Evolutionary conservation across 2,329 filamentous ascomycete species (phyloP).

Genomic region (Hirsutella rhossiliensis): DNA sequence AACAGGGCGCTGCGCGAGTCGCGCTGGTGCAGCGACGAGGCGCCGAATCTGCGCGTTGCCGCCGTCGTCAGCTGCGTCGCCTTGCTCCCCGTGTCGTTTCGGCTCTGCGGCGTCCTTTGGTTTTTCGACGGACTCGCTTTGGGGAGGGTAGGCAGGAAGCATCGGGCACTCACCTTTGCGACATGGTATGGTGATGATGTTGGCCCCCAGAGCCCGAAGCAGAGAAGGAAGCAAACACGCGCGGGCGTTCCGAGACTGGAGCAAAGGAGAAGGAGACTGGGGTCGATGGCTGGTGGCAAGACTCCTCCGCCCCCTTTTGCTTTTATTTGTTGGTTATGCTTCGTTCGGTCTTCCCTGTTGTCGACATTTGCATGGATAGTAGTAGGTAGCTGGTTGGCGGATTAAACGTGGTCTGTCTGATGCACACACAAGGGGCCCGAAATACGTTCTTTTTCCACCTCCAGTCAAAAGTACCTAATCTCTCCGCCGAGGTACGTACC

Average conservation of each 20-base stretch:
- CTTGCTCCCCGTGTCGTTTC: background rate
- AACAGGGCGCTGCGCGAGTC: slow-evolving; percentile 63
- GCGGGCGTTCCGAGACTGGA: background rate
- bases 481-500: too few relatives aligned
- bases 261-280: background rate
- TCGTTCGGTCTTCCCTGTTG: too few relatives aligned
- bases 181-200: slow-evolving; percentile 12
- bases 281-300: too few relatives aligned
- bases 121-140: background rate
- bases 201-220: background rate
- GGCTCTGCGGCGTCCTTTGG: background rate
- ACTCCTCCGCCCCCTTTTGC: too few relatives aligned
- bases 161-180: slow-evolving; percentile 19
- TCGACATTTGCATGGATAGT: too few relatives aligned
- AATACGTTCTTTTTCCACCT: too few relatives aligned
- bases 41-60: slow-evolving; percentile 43
- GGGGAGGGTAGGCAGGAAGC: background rate
- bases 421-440: too few relatives aligned
- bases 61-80: background rate
- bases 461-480: too few relatives aligned
- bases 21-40: slow-evolving; percentile 60
- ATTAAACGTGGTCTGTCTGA: too few relatives aligned
- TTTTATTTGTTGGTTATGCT: too few relatives aligned
- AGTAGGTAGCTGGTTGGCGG: too few relatives aligned
- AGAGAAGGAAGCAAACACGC: too few relatives aligned